These are phyloP conservation scores for Shiraia sp. DNA, from an alignment of 2,329 filamentous ascomycete genomes.

Conservation along the genomic window DNA sequence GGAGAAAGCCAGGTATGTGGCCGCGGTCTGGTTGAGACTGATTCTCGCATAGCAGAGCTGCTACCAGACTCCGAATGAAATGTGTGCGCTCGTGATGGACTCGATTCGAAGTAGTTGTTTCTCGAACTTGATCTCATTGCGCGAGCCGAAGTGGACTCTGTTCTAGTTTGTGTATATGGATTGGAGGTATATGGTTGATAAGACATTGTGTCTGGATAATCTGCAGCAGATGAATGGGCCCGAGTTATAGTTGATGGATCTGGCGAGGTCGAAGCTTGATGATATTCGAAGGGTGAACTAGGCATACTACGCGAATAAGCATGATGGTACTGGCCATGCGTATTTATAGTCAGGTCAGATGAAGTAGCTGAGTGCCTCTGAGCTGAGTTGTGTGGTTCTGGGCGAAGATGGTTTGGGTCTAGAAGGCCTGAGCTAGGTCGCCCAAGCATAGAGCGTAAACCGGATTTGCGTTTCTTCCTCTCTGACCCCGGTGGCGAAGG, in stretches of 20 bases:
- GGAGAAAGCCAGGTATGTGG: constrained; percentile 42
- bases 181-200: constrained; percentile 20
- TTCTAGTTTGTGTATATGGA: constrained; percentile 2
- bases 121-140: constrained; percentile 20
- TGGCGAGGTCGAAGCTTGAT: constrained; percentile 9
- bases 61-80: constrained; percentile 28
- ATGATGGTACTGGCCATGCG: constrained; percentile 19
- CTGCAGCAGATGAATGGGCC: constrained; percentile 25
- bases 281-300: constrained; percentile 30
- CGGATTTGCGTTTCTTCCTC: constrained; percentile 28
- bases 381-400: constrained; percentile 19
- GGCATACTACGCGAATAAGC: constrained; percentile 42
- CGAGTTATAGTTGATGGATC: constrained; percentile 19
- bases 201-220: constrained; percentile 15
- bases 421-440: constrained; percentile 25
- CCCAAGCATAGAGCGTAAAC: constrained; percentile 32
- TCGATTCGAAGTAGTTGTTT: constrained; percentile 24
- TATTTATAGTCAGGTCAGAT: constrained; percentile 26
- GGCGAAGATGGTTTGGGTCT: constrained; percentile 27
- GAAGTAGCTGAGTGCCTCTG: constrained; percentile 26
- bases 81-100: constrained; percentile 28
- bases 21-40: constrained; percentile 23
- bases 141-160: constrained; percentile 1
- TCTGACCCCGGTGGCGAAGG: constrained; percentile 26
- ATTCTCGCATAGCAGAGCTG: constrained; percentile 23